Evolutionary conservation across 2,329 filamentous ascomycete genomes (phyloP).

Genomic region (Cladophialophora chaetospira): DNA sequence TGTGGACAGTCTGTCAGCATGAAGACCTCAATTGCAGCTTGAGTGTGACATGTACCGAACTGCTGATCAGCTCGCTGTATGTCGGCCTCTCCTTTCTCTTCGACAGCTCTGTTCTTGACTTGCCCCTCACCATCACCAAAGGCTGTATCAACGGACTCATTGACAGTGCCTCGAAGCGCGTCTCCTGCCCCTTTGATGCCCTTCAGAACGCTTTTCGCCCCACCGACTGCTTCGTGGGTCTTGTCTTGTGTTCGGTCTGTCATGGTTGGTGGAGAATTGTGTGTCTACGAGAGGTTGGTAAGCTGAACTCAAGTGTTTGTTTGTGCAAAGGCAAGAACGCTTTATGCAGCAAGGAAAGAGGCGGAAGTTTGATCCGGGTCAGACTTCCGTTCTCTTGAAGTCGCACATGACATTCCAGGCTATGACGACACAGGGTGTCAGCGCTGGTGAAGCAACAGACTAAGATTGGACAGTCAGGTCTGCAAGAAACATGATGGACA

Average conservation of each 20-base stretch:
- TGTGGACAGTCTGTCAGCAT: conserved; percentile 2
- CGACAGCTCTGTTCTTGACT: conserved; percentile 19
- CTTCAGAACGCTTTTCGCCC: conserved; percentile 22
- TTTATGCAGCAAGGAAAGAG: too few relatives aligned
- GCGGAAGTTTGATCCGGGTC: too few relatives aligned
- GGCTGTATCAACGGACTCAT: conserved; percentile 23
- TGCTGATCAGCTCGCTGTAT: conserved; percentile 17
- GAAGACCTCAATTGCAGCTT: background rate
- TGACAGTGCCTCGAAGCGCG: conserved; percentile 26
- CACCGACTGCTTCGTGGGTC: conserved; percentile 12
- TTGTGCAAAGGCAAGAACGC: too few relatives aligned
- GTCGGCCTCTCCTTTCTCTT: conserved; percentile 24
- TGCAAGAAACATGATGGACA: too few relatives aligned
- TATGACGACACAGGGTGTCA: too few relatives aligned
- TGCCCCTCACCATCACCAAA: conserved; percentile 25
- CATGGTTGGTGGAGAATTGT: conserved; percentile 4
- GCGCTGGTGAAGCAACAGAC: too few relatives aligned
- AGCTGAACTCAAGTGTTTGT: background rate
- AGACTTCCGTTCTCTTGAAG: too few relatives aligned
- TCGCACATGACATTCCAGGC: too few relatives aligned
- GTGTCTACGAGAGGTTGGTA: background rate
- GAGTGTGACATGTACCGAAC: conserved; percentile 1
- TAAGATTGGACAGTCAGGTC: too few relatives aligned
- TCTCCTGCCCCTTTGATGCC: conserved; percentile 28
- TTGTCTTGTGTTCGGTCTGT: conserved; percentile 23